Evolutionary conservation across 495 filamentous ascomycete genomes (phyloP).

Genomic region (Penicillium lagena): DNA sequence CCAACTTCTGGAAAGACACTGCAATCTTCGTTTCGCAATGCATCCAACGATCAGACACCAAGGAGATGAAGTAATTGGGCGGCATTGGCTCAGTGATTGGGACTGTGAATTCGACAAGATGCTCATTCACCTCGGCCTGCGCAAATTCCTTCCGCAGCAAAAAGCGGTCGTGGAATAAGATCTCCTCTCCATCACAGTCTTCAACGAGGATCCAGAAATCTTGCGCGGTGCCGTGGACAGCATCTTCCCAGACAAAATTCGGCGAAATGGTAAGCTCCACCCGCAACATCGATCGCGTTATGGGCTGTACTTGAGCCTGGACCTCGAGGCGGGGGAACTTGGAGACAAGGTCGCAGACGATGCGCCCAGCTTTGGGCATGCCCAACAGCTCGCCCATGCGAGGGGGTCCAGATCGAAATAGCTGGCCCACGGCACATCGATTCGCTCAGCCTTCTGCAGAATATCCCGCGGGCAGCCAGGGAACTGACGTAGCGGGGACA

Average conservation of each 20-base stretch:
- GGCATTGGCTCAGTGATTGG: constrained; percentile 97
- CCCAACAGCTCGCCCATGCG: constrained; percentile 95
- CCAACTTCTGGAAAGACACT: constrained; percentile 89
- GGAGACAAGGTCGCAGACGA: constrained; percentile 76
- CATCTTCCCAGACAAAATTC: constrained; percentile 94
- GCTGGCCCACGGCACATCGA: constrained; percentile 87
- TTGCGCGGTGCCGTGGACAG: constrained; percentile 79
- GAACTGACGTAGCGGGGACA: constrained; percentile 93
- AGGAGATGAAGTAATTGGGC: constrained; percentile 94
- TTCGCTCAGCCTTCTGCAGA: constrained; percentile 83
- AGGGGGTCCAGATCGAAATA: constrained; percentile 97
- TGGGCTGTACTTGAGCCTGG: constrained; percentile 86
- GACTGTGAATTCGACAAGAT: constrained; percentile 95
- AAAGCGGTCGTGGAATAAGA: constrained; percentile 94
- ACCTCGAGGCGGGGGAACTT: constrained; percentile 93
- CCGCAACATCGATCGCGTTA: constrained; percentile 93
- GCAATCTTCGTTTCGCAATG: constrained; percentile 91
- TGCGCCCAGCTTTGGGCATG: constrained; percentile 80
- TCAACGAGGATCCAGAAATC: constrained; percentile 96
- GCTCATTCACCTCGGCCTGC: constrained; percentile 74
- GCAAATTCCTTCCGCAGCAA: constrained; percentile 84
- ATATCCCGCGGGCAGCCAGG: constrained; percentile 76
- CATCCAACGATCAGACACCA: constrained; percentile 96
- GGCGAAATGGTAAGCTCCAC: constrained; percentile 90
- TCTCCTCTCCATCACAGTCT: constrained; percentile 95